phyloP scores from a whole-genome alignment of 2,329 filamentous ascomycete species.

The Colletotrichum costaricense region DNA sequence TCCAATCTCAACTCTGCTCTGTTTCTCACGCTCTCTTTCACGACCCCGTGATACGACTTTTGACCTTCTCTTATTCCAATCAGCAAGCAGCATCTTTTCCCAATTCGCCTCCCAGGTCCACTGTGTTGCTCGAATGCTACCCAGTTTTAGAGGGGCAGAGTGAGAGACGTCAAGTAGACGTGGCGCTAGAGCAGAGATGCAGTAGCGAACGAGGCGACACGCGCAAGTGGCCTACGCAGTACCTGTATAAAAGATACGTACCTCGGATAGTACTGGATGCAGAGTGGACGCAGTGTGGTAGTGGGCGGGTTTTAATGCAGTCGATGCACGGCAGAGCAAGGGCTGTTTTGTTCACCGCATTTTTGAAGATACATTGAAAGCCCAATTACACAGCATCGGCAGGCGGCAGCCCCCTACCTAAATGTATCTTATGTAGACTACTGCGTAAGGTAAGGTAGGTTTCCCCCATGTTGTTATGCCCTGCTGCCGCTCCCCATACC shows the following conservation, averaged over 20 bases:
- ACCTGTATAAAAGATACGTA: not conserved
- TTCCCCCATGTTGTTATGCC: not conserved
- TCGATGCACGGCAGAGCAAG: not conserved
- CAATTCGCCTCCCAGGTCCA: not conserved
- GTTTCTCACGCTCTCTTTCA: not conserved
- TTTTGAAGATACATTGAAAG: not conserved
- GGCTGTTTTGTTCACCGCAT: conserved; percentile 31
- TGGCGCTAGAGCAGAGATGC: conserved; percentile 13
- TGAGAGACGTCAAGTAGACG: conserved; percentile 5
- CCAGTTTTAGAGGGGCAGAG: conserved; percentile 11
- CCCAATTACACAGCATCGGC: not conserved
- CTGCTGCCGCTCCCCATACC: not conserved
- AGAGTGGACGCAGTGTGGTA: not conserved
- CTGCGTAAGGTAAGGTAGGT: not conserved
- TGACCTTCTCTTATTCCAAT: too few relatives aligned
- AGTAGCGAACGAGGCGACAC: conserved; percentile 13
- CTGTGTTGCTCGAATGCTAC: not conserved
- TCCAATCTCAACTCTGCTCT: not conserved
- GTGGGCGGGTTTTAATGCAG: too few relatives aligned
- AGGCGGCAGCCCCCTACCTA: not conserved
- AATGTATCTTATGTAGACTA: not conserved
- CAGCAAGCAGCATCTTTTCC: too few relatives aligned
- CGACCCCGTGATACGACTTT: too few relatives aligned
- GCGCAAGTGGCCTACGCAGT: not conserved
- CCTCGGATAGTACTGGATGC: not conserved